Conservation (phyloP, 352 stramenopile genomes). For the Phytophthora litchii region DNA sequence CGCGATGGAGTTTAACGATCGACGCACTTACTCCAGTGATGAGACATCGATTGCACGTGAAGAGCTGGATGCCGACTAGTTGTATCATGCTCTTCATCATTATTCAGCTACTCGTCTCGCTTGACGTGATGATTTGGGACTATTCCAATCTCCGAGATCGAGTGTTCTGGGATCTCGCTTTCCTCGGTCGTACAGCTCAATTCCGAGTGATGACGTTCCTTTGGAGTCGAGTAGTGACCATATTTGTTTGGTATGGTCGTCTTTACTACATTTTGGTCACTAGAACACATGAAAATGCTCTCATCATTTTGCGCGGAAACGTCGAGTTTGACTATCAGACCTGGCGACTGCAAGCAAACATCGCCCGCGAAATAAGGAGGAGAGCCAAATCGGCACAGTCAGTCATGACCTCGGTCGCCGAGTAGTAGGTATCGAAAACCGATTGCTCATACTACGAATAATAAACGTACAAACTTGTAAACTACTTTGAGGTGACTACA, state of each 20-base stretch:
- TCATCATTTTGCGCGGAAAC: conserved; percentile 32
- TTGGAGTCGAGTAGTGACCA: conserved; percentile 32
- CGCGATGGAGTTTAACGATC: conserved; percentile 14
- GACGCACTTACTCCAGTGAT: conserved; percentile 30
- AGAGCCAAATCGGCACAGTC: not conserved
- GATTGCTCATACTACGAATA: no score
- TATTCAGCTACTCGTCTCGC: conserved; percentile 21
- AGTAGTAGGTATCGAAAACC: conserved; percentile 1
- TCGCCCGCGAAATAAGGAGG: conserved; percentile 4
- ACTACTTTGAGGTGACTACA: no score
- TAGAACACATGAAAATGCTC: conserved; percentile 23
- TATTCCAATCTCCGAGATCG: conserved; percentile 25
- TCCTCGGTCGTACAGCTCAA: conserved; percentile 20
- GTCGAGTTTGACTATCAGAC: conserved; percentile 38
- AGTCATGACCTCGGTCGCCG: not conserved
- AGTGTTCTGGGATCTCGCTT: conserved; percentile 29
- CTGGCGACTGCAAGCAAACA: conserved; percentile 21
- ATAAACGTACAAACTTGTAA: no score
- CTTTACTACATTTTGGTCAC: conserved; percentile 34
- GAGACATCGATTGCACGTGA: conserved; percentile 17
- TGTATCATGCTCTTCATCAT: conserved; percentile 32
- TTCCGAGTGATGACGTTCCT: conserved; percentile 37
- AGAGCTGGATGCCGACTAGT: conserved; percentile 33
- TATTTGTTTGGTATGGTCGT: conserved; percentile 33
- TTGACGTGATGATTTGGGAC: conserved; percentile 25